phyloP scores from a whole-genome alignment of 495 filamentous ascomycete species.

The Aspergillus sclerotioniger region DNA sequence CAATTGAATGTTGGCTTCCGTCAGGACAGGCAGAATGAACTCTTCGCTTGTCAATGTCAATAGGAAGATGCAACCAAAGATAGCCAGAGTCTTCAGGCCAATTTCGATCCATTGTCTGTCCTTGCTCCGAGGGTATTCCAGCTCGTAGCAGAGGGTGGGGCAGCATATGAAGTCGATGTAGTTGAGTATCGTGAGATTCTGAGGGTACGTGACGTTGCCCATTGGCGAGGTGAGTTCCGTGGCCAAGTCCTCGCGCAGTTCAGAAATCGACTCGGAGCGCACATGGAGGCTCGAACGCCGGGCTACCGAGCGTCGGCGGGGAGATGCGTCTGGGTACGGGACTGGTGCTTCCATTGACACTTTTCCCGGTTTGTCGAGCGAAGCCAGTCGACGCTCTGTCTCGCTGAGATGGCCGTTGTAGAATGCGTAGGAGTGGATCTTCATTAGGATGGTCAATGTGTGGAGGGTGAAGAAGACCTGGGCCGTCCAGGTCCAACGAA shows the following conservation, averaged over 20 bases:
- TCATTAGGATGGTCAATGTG: slow-evolving; percentile 89
- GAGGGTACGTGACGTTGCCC: slow-evolving; percentile 84
- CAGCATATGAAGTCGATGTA: slow-evolving; percentile 87
- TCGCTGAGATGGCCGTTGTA: slow-evolving; percentile 95
- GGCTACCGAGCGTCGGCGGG: slow-evolving; percentile 31
- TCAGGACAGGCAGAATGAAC: slow-evolving; percentile 88
- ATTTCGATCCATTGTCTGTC: slow-evolving; percentile 77
- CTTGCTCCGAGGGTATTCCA: slow-evolving; percentile 86
- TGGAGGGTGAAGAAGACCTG: slow-evolving; percentile 95
- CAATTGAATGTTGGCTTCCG: slow-evolving; percentile 68
- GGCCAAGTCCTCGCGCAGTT: slow-evolving; percentile 82
- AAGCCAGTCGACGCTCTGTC: slow-evolving; percentile 72
- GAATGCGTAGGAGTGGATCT: slow-evolving; percentile 97
- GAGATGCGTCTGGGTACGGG: slow-evolving; percentile 66
- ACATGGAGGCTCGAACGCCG: slow-evolving; percentile 26
- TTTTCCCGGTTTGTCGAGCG: slow-evolving; percentile 74
- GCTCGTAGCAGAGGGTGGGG: slow-evolving; percentile 94
- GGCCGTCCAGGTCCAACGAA: slow-evolving; percentile 91
- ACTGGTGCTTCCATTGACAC: slow-evolving; percentile 67
- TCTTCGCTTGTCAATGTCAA: slow-evolving; percentile 89
- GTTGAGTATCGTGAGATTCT: slow-evolving; percentile 79
- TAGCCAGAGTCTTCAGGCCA: slow-evolving; percentile 78
- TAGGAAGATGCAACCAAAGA: slow-evolving; percentile 96
- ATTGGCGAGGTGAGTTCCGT: slow-evolving; percentile 86
- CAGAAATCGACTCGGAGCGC: slow-evolving; percentile 51